Conservation (phyloP, 441 rosid species). For the Francoa sonchifolia region DNA sequence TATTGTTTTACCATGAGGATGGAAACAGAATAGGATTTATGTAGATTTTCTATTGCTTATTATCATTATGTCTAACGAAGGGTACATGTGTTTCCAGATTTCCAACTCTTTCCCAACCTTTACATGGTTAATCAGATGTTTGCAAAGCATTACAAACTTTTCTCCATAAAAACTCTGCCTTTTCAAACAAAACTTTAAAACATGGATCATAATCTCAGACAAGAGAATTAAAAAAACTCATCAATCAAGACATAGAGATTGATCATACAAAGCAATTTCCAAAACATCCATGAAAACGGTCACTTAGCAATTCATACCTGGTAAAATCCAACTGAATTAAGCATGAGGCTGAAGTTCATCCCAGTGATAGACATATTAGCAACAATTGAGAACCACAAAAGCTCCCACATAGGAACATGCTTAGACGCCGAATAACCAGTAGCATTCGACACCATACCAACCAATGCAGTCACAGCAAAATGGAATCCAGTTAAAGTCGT, state of each 20-base stretch:
- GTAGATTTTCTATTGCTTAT: too few relatives aligned
- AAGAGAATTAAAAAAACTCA: background rate
- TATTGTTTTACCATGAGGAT: too few relatives aligned
- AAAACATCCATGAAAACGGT: background rate
- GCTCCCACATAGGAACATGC: conserved; percentile 92
- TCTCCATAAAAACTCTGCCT: too few relatives aligned
- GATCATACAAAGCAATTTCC: background rate
- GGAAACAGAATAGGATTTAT: too few relatives aligned
- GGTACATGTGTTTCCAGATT: too few relatives aligned
- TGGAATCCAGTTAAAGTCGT: conserved; percentile 93
- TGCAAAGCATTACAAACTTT: too few relatives aligned
- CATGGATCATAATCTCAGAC: too few relatives aligned
- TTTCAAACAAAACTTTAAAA: too few relatives aligned
- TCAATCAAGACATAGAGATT: background rate
- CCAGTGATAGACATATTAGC: conserved; percentile 83
- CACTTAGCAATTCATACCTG: conserved; percentile 43
- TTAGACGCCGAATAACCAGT: conserved; percentile 70
- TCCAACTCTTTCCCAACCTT: too few relatives aligned
- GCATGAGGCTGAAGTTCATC: conserved; percentile 94
- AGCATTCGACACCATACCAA: conserved; percentile 82
- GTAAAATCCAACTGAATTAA: conserved; percentile 90
- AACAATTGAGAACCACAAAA: conserved; percentile 77
- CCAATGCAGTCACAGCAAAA: conserved; percentile 77
- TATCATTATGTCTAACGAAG: too few relatives aligned
- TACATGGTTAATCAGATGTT: too few relatives aligned